Evolutionary conservation across 2,329 filamentous ascomycete genomes (phyloP).

Genomic region (Knoxdaviesia capensis): DNA sequence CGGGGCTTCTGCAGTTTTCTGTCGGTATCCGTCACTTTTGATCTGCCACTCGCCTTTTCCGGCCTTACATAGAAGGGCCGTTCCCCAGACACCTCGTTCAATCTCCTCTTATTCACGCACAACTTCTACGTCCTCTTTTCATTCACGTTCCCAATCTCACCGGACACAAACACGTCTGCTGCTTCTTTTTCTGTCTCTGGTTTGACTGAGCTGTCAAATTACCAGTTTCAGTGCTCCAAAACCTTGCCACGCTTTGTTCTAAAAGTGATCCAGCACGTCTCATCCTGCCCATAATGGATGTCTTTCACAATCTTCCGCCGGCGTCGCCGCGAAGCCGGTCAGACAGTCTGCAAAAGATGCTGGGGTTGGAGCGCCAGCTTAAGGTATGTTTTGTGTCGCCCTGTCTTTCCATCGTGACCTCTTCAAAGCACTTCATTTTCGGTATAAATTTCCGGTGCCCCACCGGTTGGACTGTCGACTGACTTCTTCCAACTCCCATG

Average conservation of each 20-base stretch:
- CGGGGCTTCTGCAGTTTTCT: no score
- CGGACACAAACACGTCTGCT: neutral
- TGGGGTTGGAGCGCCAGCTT: slow-evolving; percentile 2
- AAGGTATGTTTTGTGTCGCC: neutral
- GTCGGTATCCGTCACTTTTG: no score
- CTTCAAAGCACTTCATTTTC: neutral
- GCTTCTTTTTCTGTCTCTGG: neutral
- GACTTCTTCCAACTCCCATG: neutral
- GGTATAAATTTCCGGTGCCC: neutral
- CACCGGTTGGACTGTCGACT: neutral
- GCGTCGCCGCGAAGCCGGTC: neutral
- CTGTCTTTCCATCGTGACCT: neutral
- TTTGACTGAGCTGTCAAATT: neutral
- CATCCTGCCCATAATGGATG: neutral
- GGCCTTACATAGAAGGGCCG: no score
- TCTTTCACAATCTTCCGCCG: neutral
- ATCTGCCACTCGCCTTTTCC: no score
- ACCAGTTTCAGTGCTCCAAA: neutral
- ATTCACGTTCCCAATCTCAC: no score
- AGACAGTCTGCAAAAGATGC: slow-evolving; percentile 2
- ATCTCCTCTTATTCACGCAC: no score
- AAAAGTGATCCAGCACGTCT: neutral
- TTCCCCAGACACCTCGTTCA: no score
- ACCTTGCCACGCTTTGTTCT: neutral
- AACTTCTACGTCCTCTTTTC: no score